Percentiles rank a stretch among this genome's conserved stretches.
Evolutionary conservation across 2,329 filamentous ascomycete genomes (phyloP).

Genomic region (Ascochyta pisi): DNA sequence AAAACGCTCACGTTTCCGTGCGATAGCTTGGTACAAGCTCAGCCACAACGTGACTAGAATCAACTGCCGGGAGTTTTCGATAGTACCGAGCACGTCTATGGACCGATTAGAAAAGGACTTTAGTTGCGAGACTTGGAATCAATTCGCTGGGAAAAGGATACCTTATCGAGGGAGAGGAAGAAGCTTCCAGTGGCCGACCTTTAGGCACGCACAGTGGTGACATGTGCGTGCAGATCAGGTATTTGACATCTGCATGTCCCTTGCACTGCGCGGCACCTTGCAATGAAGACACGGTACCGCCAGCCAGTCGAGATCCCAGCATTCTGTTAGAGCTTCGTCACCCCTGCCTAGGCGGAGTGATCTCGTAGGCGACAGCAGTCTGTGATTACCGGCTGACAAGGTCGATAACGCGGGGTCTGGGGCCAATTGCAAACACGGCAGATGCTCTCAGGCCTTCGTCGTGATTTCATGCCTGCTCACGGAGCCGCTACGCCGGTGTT

Average conservation of each 20-base stretch:
- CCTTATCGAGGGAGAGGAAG: not conserved
- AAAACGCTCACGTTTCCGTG: not conserved
- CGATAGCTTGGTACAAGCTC: conserved; percentile 4
- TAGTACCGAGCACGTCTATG: not conserved
- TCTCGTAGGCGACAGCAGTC: not conserved
- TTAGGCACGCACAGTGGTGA: not conserved
- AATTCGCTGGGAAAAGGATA: not conserved
- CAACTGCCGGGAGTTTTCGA: not conserved
- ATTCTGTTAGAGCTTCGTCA: not conserved
- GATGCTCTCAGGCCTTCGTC: not conserved
- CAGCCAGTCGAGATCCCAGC: conserved; percentile 1
- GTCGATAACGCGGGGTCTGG: conserved; percentile 10
- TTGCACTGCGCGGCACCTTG: not conserved
- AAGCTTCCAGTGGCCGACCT: not conserved
- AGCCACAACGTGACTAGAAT: conserved; percentile 1
- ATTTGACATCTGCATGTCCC: not conserved
- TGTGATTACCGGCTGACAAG: not conserved
- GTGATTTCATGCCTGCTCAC: not conserved
- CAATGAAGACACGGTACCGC: not conserved
- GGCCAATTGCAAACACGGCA: conserved; percentile 10
- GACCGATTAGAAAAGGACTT: not conserved
- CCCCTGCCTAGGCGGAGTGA: not conserved
- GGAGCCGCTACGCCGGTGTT: not conserved
- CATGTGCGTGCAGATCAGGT: not conserved
- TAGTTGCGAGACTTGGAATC: not conserved